These are phyloP conservation scores for Paramecium octaurelia DNA, from an alignment of 73 alveolate species.

Conservation along the genomic window DNA sequence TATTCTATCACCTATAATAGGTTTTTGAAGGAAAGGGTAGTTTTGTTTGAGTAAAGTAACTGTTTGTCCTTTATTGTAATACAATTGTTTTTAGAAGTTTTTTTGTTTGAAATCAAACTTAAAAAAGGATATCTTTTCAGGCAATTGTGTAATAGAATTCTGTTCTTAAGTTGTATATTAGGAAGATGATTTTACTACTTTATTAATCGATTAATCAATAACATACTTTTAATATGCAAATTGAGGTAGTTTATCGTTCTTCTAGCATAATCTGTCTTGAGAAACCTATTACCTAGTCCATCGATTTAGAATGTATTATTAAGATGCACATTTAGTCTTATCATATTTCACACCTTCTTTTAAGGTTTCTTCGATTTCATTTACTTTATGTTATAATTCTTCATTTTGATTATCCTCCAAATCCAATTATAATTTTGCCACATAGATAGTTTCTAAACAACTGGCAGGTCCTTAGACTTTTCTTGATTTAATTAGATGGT, in stretches of 20 bases:
- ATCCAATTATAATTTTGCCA: not conserved
- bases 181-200: not conserved
- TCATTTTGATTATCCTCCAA: constrained; percentile 1
- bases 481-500: not conserved
- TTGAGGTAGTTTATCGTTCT: not conserved
- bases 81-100: not conserved
- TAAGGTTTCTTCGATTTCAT: not conserved
- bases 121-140: constrained; percentile 8
- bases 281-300: constrained; percentile 15
- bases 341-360: not conserved
- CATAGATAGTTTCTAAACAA: constrained; percentile 47
- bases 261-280: not conserved
- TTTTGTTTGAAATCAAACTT: constrained; percentile 20
- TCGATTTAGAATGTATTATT: not conserved
- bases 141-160: constrained; percentile 7
- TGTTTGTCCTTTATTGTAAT: not conserved
- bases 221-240: not conserved
- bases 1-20: constrained; percentile 26
- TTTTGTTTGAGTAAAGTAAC: not conserved
- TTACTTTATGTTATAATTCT: not conserved
- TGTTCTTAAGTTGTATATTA: not conserved
- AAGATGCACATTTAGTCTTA: not conserved
- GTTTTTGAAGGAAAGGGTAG: not conserved
- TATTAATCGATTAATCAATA: not conserved
- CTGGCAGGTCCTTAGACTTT: constrained; percentile 38